Percentiles rank a stretch among this genome's conserved stretches.
phyloP scores from a whole-genome alignment of 2,329 filamentous ascomycete genomes.

The Fusarium nelsonii region DNA sequence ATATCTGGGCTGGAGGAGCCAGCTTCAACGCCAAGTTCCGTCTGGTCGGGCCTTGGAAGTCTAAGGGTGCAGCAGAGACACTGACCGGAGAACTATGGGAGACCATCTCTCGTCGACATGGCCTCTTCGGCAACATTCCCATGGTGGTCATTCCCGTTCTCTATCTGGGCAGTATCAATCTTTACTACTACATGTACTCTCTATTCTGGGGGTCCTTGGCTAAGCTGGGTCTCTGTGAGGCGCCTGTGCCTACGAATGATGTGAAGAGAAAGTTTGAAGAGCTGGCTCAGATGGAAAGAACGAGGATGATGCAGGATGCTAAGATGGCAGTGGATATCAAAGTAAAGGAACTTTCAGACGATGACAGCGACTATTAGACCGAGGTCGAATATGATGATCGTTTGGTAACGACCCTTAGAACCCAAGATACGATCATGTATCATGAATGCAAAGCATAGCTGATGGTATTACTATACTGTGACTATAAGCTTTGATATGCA shows the following conservation, averaged over 20 bases:
- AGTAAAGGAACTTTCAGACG: neutral
- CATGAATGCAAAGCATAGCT: no score
- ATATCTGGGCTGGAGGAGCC: constrained; percentile 20
- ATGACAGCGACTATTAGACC: neutral
- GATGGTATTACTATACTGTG: no score
- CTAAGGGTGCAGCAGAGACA: constrained; percentile 6
- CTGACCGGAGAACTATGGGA: constrained; percentile 27
- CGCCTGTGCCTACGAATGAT: neutral
- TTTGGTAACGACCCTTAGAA: no score
- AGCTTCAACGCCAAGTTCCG: constrained; percentile 24
- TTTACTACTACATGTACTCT: constrained; percentile 1
- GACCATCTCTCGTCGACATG: constrained; percentile 7
- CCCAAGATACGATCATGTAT: no score
- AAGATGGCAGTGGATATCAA: neutral
- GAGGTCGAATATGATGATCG: accelerated
- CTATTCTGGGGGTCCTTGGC: neutral
- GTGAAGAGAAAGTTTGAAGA: constrained; percentile 5
- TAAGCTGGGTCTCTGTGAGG: neutral
- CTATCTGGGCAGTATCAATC: neutral
- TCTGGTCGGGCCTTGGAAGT: constrained; percentile 21
- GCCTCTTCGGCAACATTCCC: neutral
- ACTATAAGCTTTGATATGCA: no score
- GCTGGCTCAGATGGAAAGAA: neutral
- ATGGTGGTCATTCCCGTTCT: neutral
- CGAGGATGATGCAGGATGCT: neutral